These are phyloP conservation scores for Dendryphion nanum DNA, from an alignment of 2,329 filamentous ascomycete genomes.

Conservation along the genomic window DNA sequence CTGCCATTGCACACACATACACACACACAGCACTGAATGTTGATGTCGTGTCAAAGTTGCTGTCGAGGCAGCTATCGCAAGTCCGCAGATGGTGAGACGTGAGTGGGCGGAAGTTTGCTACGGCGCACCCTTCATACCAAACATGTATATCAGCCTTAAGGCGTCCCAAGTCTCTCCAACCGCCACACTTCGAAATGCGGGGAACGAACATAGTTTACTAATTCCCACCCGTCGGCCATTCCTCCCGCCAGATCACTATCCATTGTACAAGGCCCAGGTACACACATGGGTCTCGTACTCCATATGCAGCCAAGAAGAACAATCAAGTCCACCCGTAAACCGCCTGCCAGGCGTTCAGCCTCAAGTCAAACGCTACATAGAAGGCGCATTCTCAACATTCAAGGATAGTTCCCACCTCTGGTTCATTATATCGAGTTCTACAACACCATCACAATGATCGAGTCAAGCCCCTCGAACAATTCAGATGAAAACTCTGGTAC, in stretches of 20 bases:
- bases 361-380: neutral
- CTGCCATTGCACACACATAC: too few species aligned
- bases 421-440: neutral
- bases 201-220: too few species aligned
- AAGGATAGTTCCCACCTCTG: neutral
- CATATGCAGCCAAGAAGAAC: too few species aligned
- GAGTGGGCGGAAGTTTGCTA: slow-evolving; percentile 3
- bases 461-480: slow-evolving; percentile 6
- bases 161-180: too few species aligned
- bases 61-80: too few species aligned
- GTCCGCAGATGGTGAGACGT: slow-evolving; percentile 6
- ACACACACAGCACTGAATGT: too few species aligned
- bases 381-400: neutral
- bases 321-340: too few species aligned
- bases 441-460: slow-evolving; percentile 4
- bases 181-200: too few species aligned
- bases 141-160: neutral
- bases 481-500: neutral
- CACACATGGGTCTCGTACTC: too few species aligned
- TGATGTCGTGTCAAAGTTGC: neutral
- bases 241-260: too few species aligned
- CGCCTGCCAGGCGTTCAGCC: too few species aligned
- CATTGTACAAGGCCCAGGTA: too few species aligned
- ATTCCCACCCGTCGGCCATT: neutral
- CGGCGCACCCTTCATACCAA: slow-evolving; percentile 1